These are phyloP conservation scores for Colletotrichum eremochloae DNA, from an alignment of 2,329 filamentous ascomycete species.

Conservation along the genomic window DNA sequence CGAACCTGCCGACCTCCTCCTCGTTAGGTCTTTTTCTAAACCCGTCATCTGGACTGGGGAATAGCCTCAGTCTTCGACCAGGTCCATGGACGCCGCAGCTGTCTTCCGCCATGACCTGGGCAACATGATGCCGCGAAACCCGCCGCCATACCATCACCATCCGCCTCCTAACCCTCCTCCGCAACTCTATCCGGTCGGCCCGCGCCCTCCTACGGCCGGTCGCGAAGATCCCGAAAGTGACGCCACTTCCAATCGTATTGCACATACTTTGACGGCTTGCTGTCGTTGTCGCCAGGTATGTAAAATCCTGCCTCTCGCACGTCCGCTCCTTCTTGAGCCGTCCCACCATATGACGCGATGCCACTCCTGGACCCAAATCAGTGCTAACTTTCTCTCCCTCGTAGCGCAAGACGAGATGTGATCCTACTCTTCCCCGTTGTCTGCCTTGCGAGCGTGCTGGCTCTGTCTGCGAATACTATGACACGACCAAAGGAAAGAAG, in stretches of 20 bases:
- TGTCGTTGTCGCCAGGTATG: conserved; percentile 83
- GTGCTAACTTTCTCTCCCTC: conserved; percentile 42
- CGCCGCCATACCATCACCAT: conserved; percentile 46
- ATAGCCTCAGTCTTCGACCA: conserved; percentile 36
- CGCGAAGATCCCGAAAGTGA: conserved; percentile 63
- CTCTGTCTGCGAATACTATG: conserved; percentile 94
- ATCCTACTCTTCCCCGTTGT: conserved; percentile 91
- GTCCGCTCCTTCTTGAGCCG: conserved; percentile 2
- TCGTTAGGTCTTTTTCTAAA: background rate
- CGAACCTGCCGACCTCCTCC: background rate
- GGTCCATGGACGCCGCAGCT: conserved; percentile 69
- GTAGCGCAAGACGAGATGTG: conserved; percentile 95
- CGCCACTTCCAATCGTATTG: conserved; percentile 71
- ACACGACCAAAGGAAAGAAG: conserved; percentile 86
- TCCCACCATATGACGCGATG: conserved; percentile 20
- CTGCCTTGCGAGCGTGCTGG: conserved; percentile 93
- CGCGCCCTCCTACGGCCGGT: conserved; percentile 48
- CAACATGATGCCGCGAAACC: conserved; percentile 44
- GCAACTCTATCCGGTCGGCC: conserved; percentile 48
- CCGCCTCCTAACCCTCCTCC: conserved; percentile 42
- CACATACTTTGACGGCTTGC: conserved; percentile 84
- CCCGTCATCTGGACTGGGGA: conserved; percentile 18
- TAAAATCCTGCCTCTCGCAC: conserved; percentile 39
- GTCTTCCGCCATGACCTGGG: conserved; percentile 68
- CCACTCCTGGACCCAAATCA: background rate